phyloP scores from a whole-genome alignment of 2,329 filamentous ascomycete genomes.

The Zymoseptoria tritici region DNA sequence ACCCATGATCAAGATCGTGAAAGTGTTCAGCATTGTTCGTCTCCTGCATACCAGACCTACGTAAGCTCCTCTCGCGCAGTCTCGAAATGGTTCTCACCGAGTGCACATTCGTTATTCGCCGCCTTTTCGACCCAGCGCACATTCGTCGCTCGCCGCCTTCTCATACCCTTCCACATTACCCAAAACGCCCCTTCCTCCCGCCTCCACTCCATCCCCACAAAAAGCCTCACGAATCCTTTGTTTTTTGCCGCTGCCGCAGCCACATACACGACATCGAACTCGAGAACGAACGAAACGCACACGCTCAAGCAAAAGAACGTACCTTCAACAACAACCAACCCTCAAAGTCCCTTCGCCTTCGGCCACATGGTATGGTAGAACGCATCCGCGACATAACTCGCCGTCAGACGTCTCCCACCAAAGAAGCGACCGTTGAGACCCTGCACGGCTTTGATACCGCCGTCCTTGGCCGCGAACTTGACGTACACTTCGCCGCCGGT shows the following conservation, averaged over 20 bases:
- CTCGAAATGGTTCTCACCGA: background rate
- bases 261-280: background rate
- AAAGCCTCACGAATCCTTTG: background rate
- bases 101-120: background rate
- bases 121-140: background rate
- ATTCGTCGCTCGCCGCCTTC: background rate
- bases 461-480: slow-evolving; percentile 93
- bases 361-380: slow-evolving; percentile 62
- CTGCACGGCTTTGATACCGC: slow-evolving; percentile 95
- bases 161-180: background rate
- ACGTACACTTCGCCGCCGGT: slow-evolving; percentile 97
- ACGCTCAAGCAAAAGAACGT: background rate
- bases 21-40: background rate
- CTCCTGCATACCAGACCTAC: background rate
- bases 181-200: background rate
- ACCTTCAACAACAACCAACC: background rate
- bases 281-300: background rate
- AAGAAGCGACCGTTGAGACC: slow-evolving; percentile 96
- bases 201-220: background rate
- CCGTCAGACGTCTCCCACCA: slow-evolving; percentile 85
- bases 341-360: slow-evolving; percentile 15
- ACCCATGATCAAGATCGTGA: no score
- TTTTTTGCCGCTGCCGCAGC: background rate
- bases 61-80: background rate
- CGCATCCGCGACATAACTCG: slow-evolving; percentile 92